A percentile compares a stretch with the other conserved stretches of the same genome.
phyloP scores from a whole-genome alignment of 495 filamentous ascomycete genomes.

The Umbilicaria muhlenbergii region DNA sequence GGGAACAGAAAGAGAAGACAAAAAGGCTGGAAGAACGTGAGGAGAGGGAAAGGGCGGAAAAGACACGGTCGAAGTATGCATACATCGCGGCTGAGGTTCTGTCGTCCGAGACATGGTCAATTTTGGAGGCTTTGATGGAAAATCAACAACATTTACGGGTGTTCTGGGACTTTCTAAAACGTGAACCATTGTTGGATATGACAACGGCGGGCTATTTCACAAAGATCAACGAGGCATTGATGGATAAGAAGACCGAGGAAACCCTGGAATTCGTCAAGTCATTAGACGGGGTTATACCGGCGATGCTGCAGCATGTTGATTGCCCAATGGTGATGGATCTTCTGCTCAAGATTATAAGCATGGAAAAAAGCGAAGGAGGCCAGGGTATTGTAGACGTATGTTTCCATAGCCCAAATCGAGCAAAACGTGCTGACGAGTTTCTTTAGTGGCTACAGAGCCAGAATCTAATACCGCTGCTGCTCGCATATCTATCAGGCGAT shows the following conservation, averaged over 20 bases:
- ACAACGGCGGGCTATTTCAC: conserved; percentile 96
- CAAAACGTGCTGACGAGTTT: conserved; percentile 12
- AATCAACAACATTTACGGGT: conserved; percentile 57
- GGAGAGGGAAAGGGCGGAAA: conserved; percentile 62
- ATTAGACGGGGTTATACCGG: conserved; percentile 60
- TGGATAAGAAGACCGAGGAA: conserved; percentile 94
- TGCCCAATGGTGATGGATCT: conserved; percentile 99
- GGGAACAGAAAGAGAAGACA: conserved; percentile 23
- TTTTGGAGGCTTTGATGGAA: conserved; percentile 82
- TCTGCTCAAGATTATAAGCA: conserved; percentile 88
- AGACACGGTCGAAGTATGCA: conserved; percentile 77
- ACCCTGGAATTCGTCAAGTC: conserved; percentile 83
- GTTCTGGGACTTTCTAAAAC: conserved; percentile 84
- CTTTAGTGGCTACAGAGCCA: conserved; percentile 82
- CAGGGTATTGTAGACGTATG: conserved; percentile 89
- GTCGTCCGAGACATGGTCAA: conserved; percentile 92
- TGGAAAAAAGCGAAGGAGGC: conserved; percentile 84
- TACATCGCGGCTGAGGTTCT: conserved; percentile 86
- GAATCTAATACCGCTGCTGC: conserved; percentile 72
- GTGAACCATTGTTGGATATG: conserved; percentile 67
- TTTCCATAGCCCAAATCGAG: conserved; percentile 1
- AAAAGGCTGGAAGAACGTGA: conserved; percentile 32
- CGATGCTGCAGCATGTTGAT: conserved; percentile 88
- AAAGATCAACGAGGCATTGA: conserved; percentile 89
- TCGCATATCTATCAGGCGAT: conserved; percentile 74